phyloP scores from a whole-genome alignment of 2,329 filamentous ascomycete species.

The Hysterium pulicare region DNA sequence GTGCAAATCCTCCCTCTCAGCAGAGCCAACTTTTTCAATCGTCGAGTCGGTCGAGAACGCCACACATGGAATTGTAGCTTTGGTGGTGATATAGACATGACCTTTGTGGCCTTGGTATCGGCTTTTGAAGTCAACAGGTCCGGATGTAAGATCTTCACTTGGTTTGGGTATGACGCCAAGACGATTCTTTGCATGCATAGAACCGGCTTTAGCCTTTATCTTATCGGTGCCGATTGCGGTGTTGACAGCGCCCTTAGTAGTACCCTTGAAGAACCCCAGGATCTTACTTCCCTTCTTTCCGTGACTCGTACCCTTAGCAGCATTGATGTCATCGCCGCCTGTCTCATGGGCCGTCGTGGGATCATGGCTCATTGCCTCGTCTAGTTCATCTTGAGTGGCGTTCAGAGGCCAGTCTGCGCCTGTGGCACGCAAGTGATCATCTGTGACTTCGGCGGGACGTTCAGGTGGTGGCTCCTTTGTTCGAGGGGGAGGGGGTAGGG shows the following conservation, averaged over 20 bases:
- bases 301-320: conserved; percentile 45
- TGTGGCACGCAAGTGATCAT: conserved; percentile 49
- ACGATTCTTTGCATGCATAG: conserved; percentile 63
- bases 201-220: conserved; percentile 62
- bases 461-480: conserved; percentile 46
- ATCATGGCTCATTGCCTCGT: conserved; percentile 53
- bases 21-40: conserved; percentile 45
- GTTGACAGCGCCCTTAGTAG: conserved; percentile 68
- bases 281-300: conserved; percentile 51
- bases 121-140: conserved; percentile 74
- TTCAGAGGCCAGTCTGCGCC: conserved; percentile 57
- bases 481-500: conserved; percentile 61
- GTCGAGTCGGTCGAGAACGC: conserved; percentile 58
- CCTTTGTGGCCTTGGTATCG: conserved; percentile 70
- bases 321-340: conserved; percentile 52
- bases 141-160: conserved; percentile 48
- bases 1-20: conserved; percentile 50
- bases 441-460: conserved; percentile 48
- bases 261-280: conserved; percentile 65
- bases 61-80: conserved; percentile 65
- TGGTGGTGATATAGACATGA: conserved; percentile 65
- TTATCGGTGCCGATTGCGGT: conserved; percentile 69
- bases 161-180: conserved; percentile 63
- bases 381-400: conserved; percentile 64
- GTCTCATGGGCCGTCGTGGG: conserved; percentile 47